Evolutionary conservation across 202 grass and related monocot species (phyloP), one percentile per base, ranked within the genome.

Genomic region (Dendrocalamus latiflorus): DNA sequence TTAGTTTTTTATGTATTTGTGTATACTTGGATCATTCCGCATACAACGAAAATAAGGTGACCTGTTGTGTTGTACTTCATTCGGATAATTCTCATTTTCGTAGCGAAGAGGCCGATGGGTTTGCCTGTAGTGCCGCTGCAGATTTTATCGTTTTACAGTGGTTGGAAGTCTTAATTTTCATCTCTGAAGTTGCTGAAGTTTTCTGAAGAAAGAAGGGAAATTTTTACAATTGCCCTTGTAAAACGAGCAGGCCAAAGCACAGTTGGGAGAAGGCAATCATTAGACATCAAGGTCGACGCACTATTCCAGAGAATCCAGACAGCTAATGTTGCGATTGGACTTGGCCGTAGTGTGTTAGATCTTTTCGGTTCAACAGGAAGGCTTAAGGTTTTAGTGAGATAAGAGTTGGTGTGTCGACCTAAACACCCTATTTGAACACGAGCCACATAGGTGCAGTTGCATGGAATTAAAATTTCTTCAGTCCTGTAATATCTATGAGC

Each of bases 1-100:
- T 68, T 43, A 74, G 25, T 74, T 78, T 82, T 57, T 22, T 84
- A 65, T 75, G 87, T 81, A 81, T 70, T 5, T 89, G 87, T 89
- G 81, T 26, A 85, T 63, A 72, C 70, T 63, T 6, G 11, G 65
- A 79, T 80, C 38, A 80, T 57, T 30, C 28, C 7, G 42, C 42
- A 48, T 20, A 5, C n/a, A 63, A 49, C 18, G 70, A 71, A 65
- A 68, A 83, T 79, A 75, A 48, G 59, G 4, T 79, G n/a, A n/a
- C n/a, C 45, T 48, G 22, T 18, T 83, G 57, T 78, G 34, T 41
- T 78, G 65, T 78, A 57, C 30, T 34, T 53, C 21, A 30, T 61
- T 20, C 41, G 21, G 76, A 68, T 67, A 36, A 49, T 75, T 57
- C 13, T n/a, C n/a, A n/a, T n/a, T n/a, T n/a, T n/a, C n/a, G n/a